Conservation (phyloP, 1,284 basidiomycete genomes). For the Lentinula novae-zelandiae region DNA sequence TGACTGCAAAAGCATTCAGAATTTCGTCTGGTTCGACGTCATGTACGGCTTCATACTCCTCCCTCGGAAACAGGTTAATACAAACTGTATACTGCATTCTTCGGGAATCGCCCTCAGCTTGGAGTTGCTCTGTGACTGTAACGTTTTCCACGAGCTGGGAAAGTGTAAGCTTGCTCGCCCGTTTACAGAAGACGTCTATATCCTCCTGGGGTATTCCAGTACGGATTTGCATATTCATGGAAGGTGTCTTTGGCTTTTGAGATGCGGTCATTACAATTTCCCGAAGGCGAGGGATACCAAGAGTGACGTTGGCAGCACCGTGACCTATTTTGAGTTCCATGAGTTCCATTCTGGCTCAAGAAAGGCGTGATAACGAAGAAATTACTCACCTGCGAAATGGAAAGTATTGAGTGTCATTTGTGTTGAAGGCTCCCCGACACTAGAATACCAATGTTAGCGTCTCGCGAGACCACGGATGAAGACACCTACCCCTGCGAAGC, state of each 20-base stretch:
- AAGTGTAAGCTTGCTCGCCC: constrained; percentile 82
- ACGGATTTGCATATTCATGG: constrained; percentile 89
- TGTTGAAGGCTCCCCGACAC: constrained; percentile 97
- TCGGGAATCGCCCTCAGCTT: constrained; percentile 64
- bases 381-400: constrained; percentile 86
- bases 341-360: not conserved
- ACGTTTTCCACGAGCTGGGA: constrained; percentile 90
- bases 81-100: constrained; percentile 82
- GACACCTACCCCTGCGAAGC: constrained; percentile 90
- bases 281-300: constrained; percentile 97
- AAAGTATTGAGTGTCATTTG: constrained; percentile 99
- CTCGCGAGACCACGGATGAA: not conserved
- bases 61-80: constrained; percentile 83
- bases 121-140: constrained; percentile 78
- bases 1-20: constrained; percentile 67
- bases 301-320: constrained; percentile 98
- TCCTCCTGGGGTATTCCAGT: constrained; percentile 50
- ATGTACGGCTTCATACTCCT: constrained; percentile 87
- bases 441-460: constrained; percentile 26
- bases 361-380: not conserved
- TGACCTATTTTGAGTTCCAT: constrained; percentile 59
- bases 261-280: constrained; percentile 99
- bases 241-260: constrained; percentile 94
- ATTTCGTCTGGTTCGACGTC: constrained; percentile 76
- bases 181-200: constrained; percentile 84